Conservation (phyloP, 176 grass and related monocot genomes). For the Oryza officinalis region DNA sequence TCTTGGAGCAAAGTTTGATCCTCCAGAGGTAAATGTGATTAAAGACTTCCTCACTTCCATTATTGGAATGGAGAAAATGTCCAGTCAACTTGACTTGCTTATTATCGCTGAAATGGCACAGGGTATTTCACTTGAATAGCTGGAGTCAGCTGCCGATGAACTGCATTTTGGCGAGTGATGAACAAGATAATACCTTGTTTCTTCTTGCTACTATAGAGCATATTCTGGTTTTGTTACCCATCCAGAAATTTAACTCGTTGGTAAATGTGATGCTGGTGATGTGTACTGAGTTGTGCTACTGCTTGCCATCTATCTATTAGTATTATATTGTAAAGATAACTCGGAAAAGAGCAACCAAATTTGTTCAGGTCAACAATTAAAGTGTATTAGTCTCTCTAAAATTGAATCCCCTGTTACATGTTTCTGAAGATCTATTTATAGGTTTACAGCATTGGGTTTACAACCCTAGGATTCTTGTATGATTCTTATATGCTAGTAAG, state of each 20-base stretch:
- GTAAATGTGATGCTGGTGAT: not conserved
- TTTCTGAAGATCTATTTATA: too few species aligned
- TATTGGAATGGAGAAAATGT: not conserved
- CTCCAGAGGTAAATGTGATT: slow-evolving; percentile 54
- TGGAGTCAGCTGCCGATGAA: not conserved
- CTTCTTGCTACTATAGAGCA: not conserved
- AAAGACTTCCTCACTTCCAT: not conserved
- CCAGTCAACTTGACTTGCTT: slow-evolving; percentile 19
- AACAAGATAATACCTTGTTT: not conserved
- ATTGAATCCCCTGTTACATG: too few species aligned
- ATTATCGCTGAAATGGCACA: slow-evolving; percentile 28
- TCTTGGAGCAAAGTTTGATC: slow-evolving; percentile 89
- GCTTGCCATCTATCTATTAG: too few species aligned
- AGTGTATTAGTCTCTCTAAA: too few species aligned
- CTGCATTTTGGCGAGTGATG: slow-evolving; percentile 17
- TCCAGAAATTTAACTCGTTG: not conserved
- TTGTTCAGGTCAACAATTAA: too few species aligned
- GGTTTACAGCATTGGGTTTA: too few species aligned
- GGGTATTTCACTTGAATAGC: slow-evolving; percentile 60
- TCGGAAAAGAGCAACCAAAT: too few species aligned
- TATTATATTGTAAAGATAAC: too few species aligned
- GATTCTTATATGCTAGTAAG: too few species aligned
- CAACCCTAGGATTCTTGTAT: too few species aligned
- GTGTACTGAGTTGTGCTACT: not conserved
- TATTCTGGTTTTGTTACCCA: not conserved